Percentiles rank a stretch among this genome's conserved stretches.
These are phyloP conservation scores for Amorphotheca resinae DNA, from an alignment of 495 filamentous ascomycete genomes.

Conservation along the genomic window DNA sequence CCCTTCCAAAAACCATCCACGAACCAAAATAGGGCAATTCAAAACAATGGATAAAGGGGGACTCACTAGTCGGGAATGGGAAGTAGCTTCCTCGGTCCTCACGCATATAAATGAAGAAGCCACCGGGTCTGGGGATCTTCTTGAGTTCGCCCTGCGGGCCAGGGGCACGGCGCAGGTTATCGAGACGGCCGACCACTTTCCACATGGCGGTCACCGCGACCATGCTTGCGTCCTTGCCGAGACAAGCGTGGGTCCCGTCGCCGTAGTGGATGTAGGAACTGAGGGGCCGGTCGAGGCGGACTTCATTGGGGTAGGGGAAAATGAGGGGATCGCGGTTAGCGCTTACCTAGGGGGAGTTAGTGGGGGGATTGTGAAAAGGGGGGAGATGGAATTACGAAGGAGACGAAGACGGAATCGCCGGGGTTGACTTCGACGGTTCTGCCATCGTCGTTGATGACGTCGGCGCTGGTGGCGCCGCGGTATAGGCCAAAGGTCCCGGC, in stretches of 20 bases:
- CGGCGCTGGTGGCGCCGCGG: constrained; percentile 31
- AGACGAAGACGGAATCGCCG: constrained; percentile 35
- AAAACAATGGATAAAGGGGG: no score
- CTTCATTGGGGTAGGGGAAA: constrained; percentile 54
- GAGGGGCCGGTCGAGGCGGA: constrained; percentile 54
- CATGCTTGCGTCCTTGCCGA: constrained; percentile 47
- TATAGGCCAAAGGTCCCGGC: constrained; percentile 48
- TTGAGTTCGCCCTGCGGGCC: constrained; percentile 55
- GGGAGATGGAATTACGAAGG: constrained; percentile 34
- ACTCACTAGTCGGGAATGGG: constrained; percentile 60
- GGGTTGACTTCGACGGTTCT: constrained; percentile 26
- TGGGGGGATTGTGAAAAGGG: neutral
- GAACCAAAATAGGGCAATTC: no score
- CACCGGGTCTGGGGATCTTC: constrained; percentile 48
- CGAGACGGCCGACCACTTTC: constrained; percentile 23
- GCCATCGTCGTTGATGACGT: constrained; percentile 39
- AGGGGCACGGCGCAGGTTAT: constrained; percentile 28
- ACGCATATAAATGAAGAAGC: constrained; percentile 54
- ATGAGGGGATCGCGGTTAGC: constrained; percentile 36
- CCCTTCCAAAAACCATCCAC: neutral
- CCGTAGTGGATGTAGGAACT: constrained; percentile 58
- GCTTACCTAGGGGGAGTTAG: neutral
- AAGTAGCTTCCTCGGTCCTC: constrained; percentile 60
- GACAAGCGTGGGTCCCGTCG: constrained; percentile 46
- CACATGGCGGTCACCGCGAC: constrained; percentile 55